Percentiles rank a stretch among this genome's conserved stretches.
Conservation (phyloP, 2,329 filamentous ascomycete species). For the Sporothrix dimorphospora region DNA sequence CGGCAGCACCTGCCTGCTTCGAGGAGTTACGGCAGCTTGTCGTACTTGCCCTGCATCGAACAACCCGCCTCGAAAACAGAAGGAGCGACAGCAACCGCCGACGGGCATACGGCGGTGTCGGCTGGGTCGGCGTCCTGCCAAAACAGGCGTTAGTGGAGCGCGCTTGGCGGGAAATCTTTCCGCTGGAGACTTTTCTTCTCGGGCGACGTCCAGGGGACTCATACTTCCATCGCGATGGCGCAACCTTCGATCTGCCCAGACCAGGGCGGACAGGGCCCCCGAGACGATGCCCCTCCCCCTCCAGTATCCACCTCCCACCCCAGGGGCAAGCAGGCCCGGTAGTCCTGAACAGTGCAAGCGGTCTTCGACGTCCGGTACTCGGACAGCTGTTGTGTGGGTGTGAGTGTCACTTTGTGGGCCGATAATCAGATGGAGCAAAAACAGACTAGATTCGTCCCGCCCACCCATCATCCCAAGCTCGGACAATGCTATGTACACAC, state of each 20-base stretch:
- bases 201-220: not conserved
- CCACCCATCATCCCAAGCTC: not conserved
- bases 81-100: not conserved
- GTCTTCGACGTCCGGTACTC: constrained; percentile 6
- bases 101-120: constrained; percentile 14
- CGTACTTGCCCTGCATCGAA: not conserved
- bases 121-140: constrained; percentile 2
- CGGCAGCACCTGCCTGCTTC: constrained; percentile 15
- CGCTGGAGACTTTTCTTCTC: not conserved
- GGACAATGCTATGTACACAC: not conserved
- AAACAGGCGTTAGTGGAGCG: not conserved
- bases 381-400: not conserved
- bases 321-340: not conserved
- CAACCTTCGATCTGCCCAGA: constrained; percentile 17
- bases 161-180: not conserved
- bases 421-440: not conserved
- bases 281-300: constrained; percentile 1
- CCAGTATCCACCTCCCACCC: constrained; percentile 5
- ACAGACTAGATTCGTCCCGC: too few species aligned
- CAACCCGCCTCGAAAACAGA: constrained; percentile 4
- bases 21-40: not conserved
- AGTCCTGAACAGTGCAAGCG: constrained; percentile 13
- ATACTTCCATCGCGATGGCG: constrained; percentile 1
- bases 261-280: not conserved
- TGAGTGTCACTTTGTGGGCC: not conserved